phyloP scores from a whole-genome alignment of 345 rosid species.

The Heritiera littoralis region DNA sequence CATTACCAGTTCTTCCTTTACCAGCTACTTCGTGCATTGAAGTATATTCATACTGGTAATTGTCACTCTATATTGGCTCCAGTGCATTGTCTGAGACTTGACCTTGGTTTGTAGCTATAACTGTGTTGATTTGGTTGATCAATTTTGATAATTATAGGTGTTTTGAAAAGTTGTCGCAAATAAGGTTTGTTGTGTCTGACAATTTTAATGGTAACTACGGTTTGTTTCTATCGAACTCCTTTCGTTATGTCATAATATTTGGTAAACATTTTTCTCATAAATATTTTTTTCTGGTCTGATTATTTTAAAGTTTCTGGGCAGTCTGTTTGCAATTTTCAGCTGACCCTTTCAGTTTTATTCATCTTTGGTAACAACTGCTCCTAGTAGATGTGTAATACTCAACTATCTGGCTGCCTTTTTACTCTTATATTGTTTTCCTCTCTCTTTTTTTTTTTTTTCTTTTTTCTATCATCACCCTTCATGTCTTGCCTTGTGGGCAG shows the following conservation, averaged over 20 bases:
- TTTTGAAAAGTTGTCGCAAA: background rate
- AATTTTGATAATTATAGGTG: background rate
- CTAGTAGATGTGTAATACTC: background rate
- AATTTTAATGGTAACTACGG: background rate
- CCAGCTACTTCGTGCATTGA: constrained; percentile 88
- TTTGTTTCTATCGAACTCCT: background rate
- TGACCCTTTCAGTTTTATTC: background rate
- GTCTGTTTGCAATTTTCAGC: constrained; percentile 1
- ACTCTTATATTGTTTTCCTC: background rate
- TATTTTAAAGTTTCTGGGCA: background rate
- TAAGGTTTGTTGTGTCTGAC: background rate
- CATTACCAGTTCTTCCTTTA: constrained; percentile 95
- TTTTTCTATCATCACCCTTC: background rate
- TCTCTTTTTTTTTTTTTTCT: background rate
- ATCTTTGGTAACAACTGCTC: background rate
- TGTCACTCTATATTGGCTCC: background rate
- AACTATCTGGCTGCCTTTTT: background rate
- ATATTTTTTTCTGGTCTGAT: constrained; percentile 1
- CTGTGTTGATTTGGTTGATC: background rate
- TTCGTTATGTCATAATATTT: background rate
- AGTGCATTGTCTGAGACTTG: background rate
- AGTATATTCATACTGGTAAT: constrained; percentile 91
- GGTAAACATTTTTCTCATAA: background rate
- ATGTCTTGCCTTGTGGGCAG: background rate
- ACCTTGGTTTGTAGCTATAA: background rate